A percentile compares a stretch with the other conserved stretches of the same genome.
Conservation (phyloP, 2,329 filamentous ascomycete species). For the Helotiales sp. region DNA sequence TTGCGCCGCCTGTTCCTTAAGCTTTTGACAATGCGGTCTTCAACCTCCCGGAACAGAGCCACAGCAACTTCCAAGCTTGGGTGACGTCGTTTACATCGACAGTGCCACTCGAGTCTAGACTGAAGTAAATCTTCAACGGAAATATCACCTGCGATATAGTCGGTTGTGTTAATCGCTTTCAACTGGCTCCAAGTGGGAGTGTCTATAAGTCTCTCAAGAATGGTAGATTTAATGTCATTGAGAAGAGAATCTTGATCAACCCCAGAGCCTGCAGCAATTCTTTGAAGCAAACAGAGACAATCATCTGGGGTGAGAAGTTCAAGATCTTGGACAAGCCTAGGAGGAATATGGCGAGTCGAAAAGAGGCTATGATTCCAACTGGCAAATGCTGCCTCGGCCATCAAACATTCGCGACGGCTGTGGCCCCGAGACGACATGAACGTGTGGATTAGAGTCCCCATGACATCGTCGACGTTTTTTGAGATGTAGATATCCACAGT, state of each 20-base stretch:
- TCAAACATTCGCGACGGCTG: slow-evolving; percentile 41
- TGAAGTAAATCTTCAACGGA: slow-evolving; percentile 37
- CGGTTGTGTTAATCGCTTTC: slow-evolving; percentile 39
- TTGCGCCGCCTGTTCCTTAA: slow-evolving; percentile 13
- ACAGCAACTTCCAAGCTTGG: slow-evolving; percentile 37
- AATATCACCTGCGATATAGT: slow-evolving; percentile 41
- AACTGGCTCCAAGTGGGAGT: slow-evolving; percentile 40
- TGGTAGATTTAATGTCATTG: slow-evolving; percentile 35
- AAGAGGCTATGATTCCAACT: slow-evolving; percentile 37
- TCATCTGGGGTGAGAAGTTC: slow-evolving; percentile 43
- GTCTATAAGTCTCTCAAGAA: slow-evolving; percentile 39
- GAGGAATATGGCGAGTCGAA: slow-evolving; percentile 25
- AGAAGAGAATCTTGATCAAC: slow-evolving; percentile 31
- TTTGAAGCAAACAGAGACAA: slow-evolving; percentile 40
- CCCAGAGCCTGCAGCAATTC: slow-evolving; percentile 19
- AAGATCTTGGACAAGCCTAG: slow-evolving; percentile 43
- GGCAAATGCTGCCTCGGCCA: slow-evolving; percentile 40
- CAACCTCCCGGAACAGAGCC: slow-evolving; percentile 40
- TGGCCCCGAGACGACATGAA: slow-evolving; percentile 44
- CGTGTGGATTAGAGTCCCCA: slow-evolving; percentile 45
- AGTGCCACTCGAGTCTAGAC: slow-evolving; percentile 43
- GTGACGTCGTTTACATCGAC: slow-evolving; percentile 36
- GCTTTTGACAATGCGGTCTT: slow-evolving; percentile 18
- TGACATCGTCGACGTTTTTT: slow-evolving; percentile 43
- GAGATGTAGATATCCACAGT: slow-evolving; percentile 40